These are phyloP conservation scores for Rachicladosporium sp. DNA, from an alignment of 2,329 filamentous ascomycete genomes.

Conservation along the genomic window DNA sequence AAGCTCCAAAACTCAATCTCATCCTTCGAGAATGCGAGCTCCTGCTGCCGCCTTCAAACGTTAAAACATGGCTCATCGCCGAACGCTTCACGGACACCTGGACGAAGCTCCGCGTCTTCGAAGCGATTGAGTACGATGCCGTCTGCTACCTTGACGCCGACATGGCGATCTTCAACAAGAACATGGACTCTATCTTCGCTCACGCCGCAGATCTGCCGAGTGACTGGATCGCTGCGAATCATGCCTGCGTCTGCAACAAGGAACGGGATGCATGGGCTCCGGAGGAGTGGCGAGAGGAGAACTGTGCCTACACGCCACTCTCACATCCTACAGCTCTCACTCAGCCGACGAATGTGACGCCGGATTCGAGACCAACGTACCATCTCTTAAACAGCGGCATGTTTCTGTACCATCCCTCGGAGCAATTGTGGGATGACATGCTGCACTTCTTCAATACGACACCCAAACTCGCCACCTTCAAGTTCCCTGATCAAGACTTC, in stretches of 20 bases:
- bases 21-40: constrained; percentile 28
- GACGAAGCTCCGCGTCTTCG: constrained; percentile 44
- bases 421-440: constrained; percentile 28
- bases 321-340: constrained; percentile 25
- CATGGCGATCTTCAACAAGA: constrained; percentile 33
- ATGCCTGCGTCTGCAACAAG: constrained; percentile 42
- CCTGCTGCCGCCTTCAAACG: constrained; percentile 27
- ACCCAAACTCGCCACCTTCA: constrained; percentile 30
- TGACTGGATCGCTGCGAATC: constrained; percentile 36
- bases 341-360: constrained; percentile 23
- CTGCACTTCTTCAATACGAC: constrained; percentile 29
- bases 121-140: constrained; percentile 27
- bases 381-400: constrained; percentile 40
- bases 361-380: constrained; percentile 26
- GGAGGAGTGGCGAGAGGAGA: constrained; percentile 33
- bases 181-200: constrained; percentile 36
- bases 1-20: constrained; percentile 30
- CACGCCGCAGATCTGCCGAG: constrained; percentile 22
- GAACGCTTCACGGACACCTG: constrained; percentile 43
- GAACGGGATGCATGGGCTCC: constrained; percentile 40
- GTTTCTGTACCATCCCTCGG: constrained; percentile 37
- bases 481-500: constrained; percentile 44
- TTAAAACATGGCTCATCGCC: constrained; percentile 32
- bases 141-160: constrained; percentile 44
- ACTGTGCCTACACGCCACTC: constrained; percentile 37